Evolutionary conservation across 352 stramenopile genomes (phyloP).

Genomic region (Globisporangium radiosum): DNA sequence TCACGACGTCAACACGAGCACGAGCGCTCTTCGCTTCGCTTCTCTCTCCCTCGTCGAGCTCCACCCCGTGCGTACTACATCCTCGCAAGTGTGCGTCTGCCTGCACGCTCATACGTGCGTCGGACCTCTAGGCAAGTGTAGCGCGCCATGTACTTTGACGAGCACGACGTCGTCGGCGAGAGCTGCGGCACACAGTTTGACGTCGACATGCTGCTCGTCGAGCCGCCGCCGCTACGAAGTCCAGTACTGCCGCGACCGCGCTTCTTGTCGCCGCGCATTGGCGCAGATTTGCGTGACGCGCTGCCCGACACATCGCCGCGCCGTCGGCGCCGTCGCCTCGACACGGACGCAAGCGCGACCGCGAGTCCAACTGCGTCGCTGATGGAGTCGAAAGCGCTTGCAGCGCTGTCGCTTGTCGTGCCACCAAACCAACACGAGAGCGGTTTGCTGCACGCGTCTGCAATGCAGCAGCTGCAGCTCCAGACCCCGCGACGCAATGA

Average conservation of each 20-base stretch:
- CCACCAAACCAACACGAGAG: background rate
- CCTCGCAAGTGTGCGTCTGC: too few species aligned
- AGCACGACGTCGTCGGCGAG: conserved; percentile 25
- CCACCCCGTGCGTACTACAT: too few species aligned
- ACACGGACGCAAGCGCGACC: background rate
- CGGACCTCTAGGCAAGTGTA: too few species aligned
- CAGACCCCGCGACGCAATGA: conserved; percentile 9
- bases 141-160: conserved; percentile 22
- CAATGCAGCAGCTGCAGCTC: conserved; percentile 14
- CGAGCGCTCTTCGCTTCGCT: too few species aligned
- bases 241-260: conserved; percentile 3
- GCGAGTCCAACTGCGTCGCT: conserved; percentile 7
- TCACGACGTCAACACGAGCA: too few species aligned
- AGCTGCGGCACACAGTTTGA: conserved; percentile 25
- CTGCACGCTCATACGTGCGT: too few species aligned
- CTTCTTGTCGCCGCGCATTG: background rate
- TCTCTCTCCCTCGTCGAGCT: too few species aligned
- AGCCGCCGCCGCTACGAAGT: background rate
- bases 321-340: background rate
- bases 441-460: conserved; percentile 1
- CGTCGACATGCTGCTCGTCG: conserved; percentile 7
- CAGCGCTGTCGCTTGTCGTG: conserved; percentile 12
- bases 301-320: background rate
- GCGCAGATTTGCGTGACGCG: background rate
- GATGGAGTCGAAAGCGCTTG: conserved; percentile 5